phyloP scores from a whole-genome alignment of 345 rosid genomes.

The Carallia brachiata region DNA sequence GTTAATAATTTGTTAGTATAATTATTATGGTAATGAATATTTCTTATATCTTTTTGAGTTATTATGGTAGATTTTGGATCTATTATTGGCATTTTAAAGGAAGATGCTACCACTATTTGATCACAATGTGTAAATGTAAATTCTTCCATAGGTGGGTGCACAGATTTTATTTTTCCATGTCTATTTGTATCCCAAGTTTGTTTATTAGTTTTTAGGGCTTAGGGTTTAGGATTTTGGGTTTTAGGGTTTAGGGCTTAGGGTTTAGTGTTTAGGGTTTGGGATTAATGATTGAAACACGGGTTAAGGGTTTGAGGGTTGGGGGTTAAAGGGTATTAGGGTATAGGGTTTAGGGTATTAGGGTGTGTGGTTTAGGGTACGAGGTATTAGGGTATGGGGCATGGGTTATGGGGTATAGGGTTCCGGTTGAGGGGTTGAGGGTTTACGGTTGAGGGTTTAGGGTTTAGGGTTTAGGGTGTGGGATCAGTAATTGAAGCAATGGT shows the following conservation, averaged over 20 bases:
- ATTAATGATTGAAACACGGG: neutral
- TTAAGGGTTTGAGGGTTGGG: neutral
- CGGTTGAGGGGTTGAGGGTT: neutral
- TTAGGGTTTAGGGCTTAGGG: neutral
- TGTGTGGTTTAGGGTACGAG: neutral
- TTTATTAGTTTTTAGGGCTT: neutral
- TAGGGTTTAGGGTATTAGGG: slow-evolving; percentile 2
- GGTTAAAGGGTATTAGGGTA: neutral
- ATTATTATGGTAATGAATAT: too few species aligned
- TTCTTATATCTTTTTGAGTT: too few species aligned
- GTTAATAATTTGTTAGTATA: too few species aligned
- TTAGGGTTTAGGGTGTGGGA: slow-evolving; percentile 1
- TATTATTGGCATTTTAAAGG: neutral
- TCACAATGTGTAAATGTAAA: too few species aligned
- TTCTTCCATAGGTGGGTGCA: neutral
- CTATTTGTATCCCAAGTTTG: neutral
- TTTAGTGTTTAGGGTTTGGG: neutral
- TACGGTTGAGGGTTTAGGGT: neutral
- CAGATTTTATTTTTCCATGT: neutral
- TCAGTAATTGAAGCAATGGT: neutral
- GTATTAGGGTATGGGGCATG: neutral
- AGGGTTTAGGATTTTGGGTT: neutral
- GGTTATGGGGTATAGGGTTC: neutral
- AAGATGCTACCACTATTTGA: too few species aligned
- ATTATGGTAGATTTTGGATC: too few species aligned